Percentiles rank a stretch among this genome's conserved stretches.
Conservation (phyloP, 208 protist species). For the Trypanosoma platydactyli region DNA sequence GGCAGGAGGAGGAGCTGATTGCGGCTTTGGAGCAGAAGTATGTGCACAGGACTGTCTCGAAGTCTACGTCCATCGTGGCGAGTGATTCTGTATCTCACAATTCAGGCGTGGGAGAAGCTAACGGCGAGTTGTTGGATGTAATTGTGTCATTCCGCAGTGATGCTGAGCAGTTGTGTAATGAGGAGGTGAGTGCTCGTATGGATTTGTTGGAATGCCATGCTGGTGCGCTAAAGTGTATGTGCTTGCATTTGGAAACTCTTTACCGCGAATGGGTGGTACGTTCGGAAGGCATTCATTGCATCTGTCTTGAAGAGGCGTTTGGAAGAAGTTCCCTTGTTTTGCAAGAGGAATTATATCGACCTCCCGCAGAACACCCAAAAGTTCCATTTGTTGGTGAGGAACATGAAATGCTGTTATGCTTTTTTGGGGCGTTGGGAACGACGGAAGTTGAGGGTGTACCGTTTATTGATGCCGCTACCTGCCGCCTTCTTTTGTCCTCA, state of each 20-base stretch:
- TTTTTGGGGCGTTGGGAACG: conserved; percentile 11
- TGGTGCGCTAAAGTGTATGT: background rate
- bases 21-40: conserved; percentile 31
- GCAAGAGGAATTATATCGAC: background rate
- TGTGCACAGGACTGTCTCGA: conserved; percentile 13
- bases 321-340: background rate
- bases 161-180: background rate
- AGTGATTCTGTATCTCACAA: conserved; percentile 15
- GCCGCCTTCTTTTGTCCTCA: conserved; percentile 3
- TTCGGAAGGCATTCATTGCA: background rate
- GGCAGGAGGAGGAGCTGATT: conserved; percentile 34
- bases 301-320: background rate
- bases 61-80: background rate
- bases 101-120: no score
- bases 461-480: conserved; percentile 8
- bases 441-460: background rate
- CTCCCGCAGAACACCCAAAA: background rate
- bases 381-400: conserved; percentile 21
- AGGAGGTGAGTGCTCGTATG: background rate
- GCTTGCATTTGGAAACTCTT: background rate
- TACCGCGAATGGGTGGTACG: background rate
- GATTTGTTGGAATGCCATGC: background rate
- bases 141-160: background rate
- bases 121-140: background rate
- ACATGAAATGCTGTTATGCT: background rate